A percentile compares a stretch with the other conserved stretches of the same genome.
phyloP scores from a whole-genome alignment of 495 filamentous ascomycete genomes.

The Penicillium egyptiacum region DNA sequence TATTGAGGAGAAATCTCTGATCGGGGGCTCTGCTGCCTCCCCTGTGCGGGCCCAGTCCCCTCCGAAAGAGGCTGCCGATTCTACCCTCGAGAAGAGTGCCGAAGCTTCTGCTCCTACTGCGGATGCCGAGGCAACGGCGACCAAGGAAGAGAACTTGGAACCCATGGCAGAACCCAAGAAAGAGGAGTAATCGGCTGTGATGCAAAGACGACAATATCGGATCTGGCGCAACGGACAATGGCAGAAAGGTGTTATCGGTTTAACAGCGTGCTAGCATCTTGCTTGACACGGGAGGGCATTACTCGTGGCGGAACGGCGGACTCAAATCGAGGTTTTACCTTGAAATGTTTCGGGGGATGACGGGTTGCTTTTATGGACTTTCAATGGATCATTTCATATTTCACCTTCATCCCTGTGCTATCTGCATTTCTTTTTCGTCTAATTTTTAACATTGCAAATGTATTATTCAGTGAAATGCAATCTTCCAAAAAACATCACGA shows the following conservation, averaged over 20 bases:
- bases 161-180: conserved; percentile 32
- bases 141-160: conserved; percentile 28
- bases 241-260: conserved; percentile 47
- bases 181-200: conserved; percentile 30
- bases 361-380: conserved; percentile 2
- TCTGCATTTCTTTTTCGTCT: conserved; percentile 9
- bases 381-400: conserved; percentile 11
- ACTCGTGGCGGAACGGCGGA: conserved; percentile 13
- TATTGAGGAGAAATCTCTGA: conserved; percentile 21
- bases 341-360: not conserved
- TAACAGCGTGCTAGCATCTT: conserved; percentile 28
- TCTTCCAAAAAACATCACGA: not conserved
- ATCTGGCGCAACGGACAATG: conserved; percentile 44
- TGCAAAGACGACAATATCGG: conserved; percentile 23
- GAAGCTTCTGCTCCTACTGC: conserved; percentile 22
- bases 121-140: conserved; percentile 19
- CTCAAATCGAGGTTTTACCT: conserved; percentile 5
- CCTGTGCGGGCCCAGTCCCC: conserved; percentile 24
- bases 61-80: conserved; percentile 23
- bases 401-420: conserved; percentile 5
- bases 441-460: conserved; percentile 15
- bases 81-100: conserved; percentile 16
- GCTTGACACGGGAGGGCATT: conserved; percentile 24
- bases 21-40: conserved; percentile 19
- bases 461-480: conserved; percentile 11